These are phyloP conservation scores for Arthrobotrys megalospora DNA, from an alignment of 2,329 filamentous ascomycete species.

Conservation along the genomic window DNA sequence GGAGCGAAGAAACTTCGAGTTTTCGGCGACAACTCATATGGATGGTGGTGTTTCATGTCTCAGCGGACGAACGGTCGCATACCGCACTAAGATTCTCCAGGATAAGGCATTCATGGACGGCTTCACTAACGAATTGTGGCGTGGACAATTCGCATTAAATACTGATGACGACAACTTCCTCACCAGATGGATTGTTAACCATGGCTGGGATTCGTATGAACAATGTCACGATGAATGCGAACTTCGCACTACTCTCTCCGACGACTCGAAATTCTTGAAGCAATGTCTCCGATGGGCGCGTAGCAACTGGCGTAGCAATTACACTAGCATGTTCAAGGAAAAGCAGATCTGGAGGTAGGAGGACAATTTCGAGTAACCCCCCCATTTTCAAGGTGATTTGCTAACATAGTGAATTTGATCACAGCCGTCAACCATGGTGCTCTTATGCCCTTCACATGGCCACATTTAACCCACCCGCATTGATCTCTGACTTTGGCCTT, in stretches of 20 bases:
- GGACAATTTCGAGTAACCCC: slow-evolving; percentile 45
- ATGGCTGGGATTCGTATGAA: slow-evolving; percentile 94
- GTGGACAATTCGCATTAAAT: slow-evolving; percentile 85
- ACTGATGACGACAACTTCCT: slow-evolving; percentile 99
- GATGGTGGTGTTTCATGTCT: slow-evolving; percentile 97
- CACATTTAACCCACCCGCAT: slow-evolving; percentile 89
- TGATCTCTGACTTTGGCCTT: slow-evolving; percentile 82
- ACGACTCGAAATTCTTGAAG: slow-evolving; percentile 88
- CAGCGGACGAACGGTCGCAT: slow-evolving; percentile 92
- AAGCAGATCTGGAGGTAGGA: slow-evolving; percentile 88
- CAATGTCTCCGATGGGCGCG: slow-evolving; percentile 96
- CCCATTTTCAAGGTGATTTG: background rate
- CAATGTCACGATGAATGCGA: slow-evolving; percentile 93
- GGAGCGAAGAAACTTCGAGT: slow-evolving; percentile 95
- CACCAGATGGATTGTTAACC: slow-evolving; percentile 92
- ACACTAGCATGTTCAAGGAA: slow-evolving; percentile 88
- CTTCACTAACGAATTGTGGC: slow-evolving; percentile 92
- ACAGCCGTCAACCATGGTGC: slow-evolving; percentile 90
- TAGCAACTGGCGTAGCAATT: slow-evolving; percentile 98
- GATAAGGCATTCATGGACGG: slow-evolving; percentile 87
- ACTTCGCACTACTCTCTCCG: slow-evolving; percentile 92
- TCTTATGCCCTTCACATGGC: slow-evolving; percentile 93
- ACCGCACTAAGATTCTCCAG: slow-evolving; percentile 88
- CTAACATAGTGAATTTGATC: slow-evolving; percentile 56
- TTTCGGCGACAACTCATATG: slow-evolving; percentile 93